Conservation (phyloP, 2,329 filamentous ascomycete genomes). For the Sphaceloma murrayae region DNA sequence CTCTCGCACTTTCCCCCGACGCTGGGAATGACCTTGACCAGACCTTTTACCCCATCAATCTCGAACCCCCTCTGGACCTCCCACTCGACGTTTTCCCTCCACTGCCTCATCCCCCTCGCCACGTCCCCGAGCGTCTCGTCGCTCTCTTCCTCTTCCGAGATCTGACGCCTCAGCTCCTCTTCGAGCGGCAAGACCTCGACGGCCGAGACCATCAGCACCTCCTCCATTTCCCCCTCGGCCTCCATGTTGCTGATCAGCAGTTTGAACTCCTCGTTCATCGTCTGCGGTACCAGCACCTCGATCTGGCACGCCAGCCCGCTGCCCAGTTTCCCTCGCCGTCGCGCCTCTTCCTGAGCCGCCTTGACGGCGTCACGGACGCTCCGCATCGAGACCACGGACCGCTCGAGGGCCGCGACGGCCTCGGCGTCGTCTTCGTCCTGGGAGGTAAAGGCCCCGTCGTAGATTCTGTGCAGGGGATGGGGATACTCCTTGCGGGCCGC, state of each 20-base stretch:
- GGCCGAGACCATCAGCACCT: constrained; percentile 36
- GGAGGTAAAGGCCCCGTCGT: constrained; percentile 22
- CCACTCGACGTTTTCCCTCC: constrained; percentile 29
- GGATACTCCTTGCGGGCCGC: constrained; percentile 45
- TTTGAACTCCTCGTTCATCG: constrained; percentile 14
- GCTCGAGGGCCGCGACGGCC: constrained; percentile 37
- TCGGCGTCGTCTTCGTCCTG: constrained; percentile 16
- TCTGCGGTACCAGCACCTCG: constrained; percentile 34
- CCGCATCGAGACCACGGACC: constrained; percentile 34
- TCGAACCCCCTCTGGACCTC: constrained; percentile 34
- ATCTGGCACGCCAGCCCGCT: constrained; percentile 74
- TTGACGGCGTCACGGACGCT: constrained; percentile 59
- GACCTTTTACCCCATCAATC: constrained; percentile 21
- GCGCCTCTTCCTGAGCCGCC: constrained; percentile 61
- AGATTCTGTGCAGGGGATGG: constrained; percentile 24
- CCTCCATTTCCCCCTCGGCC: constrained; percentile 29
- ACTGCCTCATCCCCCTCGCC: constrained; percentile 8
- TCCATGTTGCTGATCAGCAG: constrained; percentile 19
- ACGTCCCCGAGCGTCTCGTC: constrained; percentile 13
- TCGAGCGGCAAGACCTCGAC: constrained; percentile 23
- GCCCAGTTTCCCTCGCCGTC: constrained; percentile 61
- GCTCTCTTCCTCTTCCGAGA: constrained; percentile 18
- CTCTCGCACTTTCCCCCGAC: constrained; percentile 62
- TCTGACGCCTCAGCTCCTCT: constrained; percentile 10
- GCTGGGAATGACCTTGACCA: constrained; percentile 34